Percentiles rank a stretch among this genome's conserved stretches.
Evolutionary conservation across 2,329 filamentous ascomycete species (phyloP).

Genomic region (Microdochium trichocladiopsis): DNA sequence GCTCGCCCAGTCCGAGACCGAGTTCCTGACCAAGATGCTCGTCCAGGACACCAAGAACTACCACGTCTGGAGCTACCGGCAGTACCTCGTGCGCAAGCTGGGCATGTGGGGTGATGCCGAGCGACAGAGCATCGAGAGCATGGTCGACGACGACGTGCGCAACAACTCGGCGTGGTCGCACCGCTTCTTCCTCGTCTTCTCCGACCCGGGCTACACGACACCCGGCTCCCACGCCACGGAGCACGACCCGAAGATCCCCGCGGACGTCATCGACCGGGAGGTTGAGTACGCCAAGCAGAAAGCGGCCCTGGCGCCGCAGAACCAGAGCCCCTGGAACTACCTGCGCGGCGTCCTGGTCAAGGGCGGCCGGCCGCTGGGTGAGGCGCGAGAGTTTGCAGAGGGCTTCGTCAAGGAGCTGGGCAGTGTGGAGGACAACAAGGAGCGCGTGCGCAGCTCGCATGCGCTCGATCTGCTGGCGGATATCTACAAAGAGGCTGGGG

Average conservation of each 20-base stretch:
- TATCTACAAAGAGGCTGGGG: slow-evolving; percentile 50
- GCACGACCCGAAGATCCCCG: slow-evolving; percentile 49
- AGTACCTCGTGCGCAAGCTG: slow-evolving; percentile 59
- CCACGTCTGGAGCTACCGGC: slow-evolving; percentile 95
- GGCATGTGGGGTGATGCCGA: slow-evolving; percentile 59
- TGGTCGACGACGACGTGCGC: slow-evolving; percentile 74
- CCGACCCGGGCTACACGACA: slow-evolving; percentile 45
- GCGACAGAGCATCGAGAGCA: slow-evolving; percentile 60
- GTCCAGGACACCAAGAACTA: slow-evolving; percentile 91
- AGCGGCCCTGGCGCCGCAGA: slow-evolving; percentile 78
- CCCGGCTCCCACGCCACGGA: slow-evolving; percentile 40
- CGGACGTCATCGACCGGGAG: slow-evolving; percentile 65
- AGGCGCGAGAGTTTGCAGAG: slow-evolving; percentile 39
- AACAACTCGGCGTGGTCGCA: slow-evolving; percentile 99
- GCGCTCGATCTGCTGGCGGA: slow-evolving; percentile 68
- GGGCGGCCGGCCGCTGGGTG: slow-evolving; percentile 43
- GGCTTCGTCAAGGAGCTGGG: slow-evolving; percentile 43
- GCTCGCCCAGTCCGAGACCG: slow-evolving; percentile 59
- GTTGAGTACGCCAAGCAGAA: slow-evolving; percentile 66
- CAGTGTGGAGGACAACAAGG: slow-evolving; percentile 34
- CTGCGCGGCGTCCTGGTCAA: slow-evolving; percentile 68
- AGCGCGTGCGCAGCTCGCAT: slow-evolving; percentile 51
- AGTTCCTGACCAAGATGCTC: slow-evolving; percentile 77
- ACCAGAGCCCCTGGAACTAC: slow-evolving; percentile 93
- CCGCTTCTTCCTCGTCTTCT: slow-evolving; percentile 87